A percentile compares a stretch with the other conserved stretches of the same genome.
phyloP scores from a whole-genome alignment of 441 rosid species.

The Monsonia emarginata region DNA sequence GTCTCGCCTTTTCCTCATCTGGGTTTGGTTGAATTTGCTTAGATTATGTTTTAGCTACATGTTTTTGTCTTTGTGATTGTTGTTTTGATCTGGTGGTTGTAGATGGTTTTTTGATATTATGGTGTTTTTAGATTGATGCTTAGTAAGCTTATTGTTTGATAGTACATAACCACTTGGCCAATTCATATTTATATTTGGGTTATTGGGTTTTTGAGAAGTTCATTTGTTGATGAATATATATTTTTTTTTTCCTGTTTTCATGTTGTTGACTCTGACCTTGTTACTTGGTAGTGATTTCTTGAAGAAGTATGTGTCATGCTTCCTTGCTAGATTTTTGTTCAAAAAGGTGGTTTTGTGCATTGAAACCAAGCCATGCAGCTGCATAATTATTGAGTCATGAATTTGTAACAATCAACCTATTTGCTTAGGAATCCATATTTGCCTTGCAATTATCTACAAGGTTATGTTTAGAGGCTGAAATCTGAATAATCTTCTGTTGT shows the following conservation, averaged over 20 bases:
- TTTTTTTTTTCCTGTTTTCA: no score
- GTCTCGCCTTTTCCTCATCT: no score
- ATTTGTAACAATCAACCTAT: neutral
- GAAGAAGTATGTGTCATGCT: no score
- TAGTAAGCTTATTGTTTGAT: neutral
- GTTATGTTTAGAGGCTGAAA: no score
- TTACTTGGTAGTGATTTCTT: no score
- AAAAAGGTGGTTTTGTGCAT: neutral
- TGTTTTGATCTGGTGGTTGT: neutral
- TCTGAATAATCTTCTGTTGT: no score
- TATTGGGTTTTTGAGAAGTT: neutral
- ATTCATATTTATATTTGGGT: neutral
- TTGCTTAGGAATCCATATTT: neutral
- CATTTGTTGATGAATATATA: neutral
- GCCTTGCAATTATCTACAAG: neutral
- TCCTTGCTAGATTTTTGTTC: neutral
- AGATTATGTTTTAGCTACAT: neutral
- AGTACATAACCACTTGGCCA: neutral
- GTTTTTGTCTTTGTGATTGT: neutral
- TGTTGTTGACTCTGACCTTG: no score
- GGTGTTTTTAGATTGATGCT: neutral
- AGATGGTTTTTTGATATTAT: neutral
- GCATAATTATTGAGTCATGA: neutral
- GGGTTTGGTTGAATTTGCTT: neutral
- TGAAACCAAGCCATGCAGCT: neutral